Conservation (phyloP, 73 alveolate species). For the Tetrahymena malaccensis region DNA sequence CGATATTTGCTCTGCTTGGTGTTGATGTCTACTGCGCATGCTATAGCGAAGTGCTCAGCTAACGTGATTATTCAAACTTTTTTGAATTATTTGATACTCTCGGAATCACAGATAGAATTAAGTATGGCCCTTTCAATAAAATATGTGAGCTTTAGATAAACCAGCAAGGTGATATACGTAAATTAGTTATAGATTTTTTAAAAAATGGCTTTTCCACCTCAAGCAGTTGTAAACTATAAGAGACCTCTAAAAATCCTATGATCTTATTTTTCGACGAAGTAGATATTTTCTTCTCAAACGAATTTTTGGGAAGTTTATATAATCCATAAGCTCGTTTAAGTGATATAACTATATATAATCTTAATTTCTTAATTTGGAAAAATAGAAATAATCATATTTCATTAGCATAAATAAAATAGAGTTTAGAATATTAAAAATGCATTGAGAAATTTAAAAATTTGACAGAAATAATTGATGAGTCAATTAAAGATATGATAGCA, state of each 20-base stretch:
- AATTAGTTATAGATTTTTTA: not conserved
- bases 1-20: not conserved
- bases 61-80: not conserved
- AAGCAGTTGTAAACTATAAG: not conserved
- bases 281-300: constrained; percentile 3
- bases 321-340: not conserved
- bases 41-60: constrained; percentile 1
- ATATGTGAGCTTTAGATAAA: not conserved
- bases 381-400: not conserved
- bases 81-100: not conserved
- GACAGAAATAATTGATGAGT: not conserved
- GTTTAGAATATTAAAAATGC: not conserved
- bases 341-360: not conserved
- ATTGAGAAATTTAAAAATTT: not conserved
- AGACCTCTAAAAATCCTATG: not conserved
- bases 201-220: not conserved
- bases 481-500: constrained; percentile 5
- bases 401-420: not conserved
- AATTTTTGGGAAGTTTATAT: not conserved
- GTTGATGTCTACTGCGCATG: constrained; percentile 24
- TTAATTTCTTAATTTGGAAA: not conserved
- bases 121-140: constrained; percentile 14
- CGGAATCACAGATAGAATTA: not conserved
- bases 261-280: constrained; percentile 13
- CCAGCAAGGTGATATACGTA: not conserved